phyloP scores from a whole-genome alignment of 2,329 filamentous ascomycete genomes.

The Beauveria varroae region DNA sequence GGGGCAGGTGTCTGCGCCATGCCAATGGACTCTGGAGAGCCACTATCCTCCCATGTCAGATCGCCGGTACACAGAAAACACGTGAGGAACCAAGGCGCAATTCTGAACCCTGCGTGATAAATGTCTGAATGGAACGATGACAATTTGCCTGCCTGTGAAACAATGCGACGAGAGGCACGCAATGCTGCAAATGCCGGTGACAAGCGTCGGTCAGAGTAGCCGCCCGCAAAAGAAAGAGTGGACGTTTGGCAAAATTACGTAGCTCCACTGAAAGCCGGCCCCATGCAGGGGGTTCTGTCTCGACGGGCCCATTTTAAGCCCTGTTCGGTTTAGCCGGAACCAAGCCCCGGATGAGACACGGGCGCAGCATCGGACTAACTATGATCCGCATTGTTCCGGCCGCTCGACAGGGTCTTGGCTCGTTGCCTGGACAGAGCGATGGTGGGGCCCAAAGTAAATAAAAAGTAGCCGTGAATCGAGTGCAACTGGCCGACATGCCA shows the following conservation, averaged over 20 bases:
- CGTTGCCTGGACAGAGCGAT: conserved; percentile 29
- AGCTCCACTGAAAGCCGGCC: not conserved
- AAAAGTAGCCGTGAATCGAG: conserved; percentile 26
- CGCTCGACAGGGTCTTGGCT: conserved; percentile 1
- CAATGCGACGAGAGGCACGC: not conserved
- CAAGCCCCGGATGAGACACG: not conserved
- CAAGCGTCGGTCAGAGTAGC: not conserved
- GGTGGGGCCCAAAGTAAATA: conserved; percentile 38
- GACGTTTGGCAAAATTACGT: conserved; percentile 6
- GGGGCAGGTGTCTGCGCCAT: conserved; percentile 41
- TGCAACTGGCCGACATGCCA: conserved; percentile 16
- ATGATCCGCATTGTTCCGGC: conserved; percentile 15
- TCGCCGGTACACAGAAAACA: no score
- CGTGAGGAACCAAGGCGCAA: not conserved
- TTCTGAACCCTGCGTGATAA: not conserved
- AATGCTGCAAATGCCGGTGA: conserved; percentile 7
- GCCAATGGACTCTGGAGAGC: conserved; percentile 13
- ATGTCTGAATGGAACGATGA: not conserved
- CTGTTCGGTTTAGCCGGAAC: not conserved
- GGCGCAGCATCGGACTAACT: not conserved
- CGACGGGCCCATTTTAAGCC: not conserved
- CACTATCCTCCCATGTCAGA: conserved; percentile 5
- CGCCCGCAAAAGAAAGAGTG: not conserved
- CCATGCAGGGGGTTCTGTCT: conserved; percentile 1
- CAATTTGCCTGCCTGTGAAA: not conserved